phyloP scores from a whole-genome alignment of 768 basidiomycete species.

The Suillus ampliporus region DNA sequence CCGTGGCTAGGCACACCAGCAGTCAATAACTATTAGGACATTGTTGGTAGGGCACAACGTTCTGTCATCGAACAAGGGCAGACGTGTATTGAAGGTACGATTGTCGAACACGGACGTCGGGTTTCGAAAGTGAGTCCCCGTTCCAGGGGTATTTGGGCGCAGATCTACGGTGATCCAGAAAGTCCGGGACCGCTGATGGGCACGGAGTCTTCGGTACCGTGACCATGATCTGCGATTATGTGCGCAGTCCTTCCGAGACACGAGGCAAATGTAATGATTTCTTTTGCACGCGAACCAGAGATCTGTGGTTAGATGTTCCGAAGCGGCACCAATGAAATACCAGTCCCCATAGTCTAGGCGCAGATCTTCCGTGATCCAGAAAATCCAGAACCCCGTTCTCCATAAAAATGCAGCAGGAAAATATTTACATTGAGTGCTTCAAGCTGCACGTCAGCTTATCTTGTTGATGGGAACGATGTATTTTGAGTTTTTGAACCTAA shows the following conservation, averaged over 20 bases:
- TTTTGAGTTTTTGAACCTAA: not conserved
- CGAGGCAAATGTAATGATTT: not conserved
- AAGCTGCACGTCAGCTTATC: not conserved
- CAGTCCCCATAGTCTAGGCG: too few species aligned
- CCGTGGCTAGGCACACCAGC: too few species aligned
- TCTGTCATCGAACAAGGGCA: too few species aligned
- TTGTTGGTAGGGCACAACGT: too few species aligned
- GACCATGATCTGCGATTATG: not conserved
- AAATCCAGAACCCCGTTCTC: not conserved
- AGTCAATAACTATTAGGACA: too few species aligned
- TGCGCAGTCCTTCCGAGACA: not conserved
- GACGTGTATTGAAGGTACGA: not conserved
- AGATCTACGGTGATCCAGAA: not conserved
- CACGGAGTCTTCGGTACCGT: too few species aligned
- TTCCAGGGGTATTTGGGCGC: not conserved
- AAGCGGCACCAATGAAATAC: not conserved
- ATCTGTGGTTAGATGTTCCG: not conserved
- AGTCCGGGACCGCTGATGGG: not conserved
- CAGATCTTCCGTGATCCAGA: too few species aligned
- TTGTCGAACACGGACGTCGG: not conserved
- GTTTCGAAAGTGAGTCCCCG: not conserved
- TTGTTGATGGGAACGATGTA: not conserved
- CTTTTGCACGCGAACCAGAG: not conserved
- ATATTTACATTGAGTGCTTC: not conserved
- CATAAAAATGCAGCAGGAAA: not conserved